A percentile compares a stretch with the other conserved stretches of the same genome.
phyloP scores from a whole-genome alignment of 2,329 filamentous ascomycete species.

The Didymella pinodella region DNA sequence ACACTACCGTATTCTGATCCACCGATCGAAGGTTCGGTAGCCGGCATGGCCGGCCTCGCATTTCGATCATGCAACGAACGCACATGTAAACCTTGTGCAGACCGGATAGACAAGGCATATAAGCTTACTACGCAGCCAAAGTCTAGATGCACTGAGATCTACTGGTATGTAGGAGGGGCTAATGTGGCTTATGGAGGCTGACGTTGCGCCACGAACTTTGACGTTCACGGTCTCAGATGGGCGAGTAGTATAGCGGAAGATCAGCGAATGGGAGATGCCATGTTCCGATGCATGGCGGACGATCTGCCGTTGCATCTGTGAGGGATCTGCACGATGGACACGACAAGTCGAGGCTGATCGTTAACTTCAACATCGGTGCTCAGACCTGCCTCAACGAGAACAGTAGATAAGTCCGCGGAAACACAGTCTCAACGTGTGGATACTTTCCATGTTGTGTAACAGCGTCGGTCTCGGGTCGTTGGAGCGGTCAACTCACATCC shows the following conservation, averaged over 20 bases:
- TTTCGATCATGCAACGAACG: neutral
- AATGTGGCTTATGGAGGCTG: neutral
- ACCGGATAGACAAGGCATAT: neutral
- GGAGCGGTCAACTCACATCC: neutral
- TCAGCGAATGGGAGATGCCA: neutral
- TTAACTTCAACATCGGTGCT: neutral
- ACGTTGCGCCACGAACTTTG: neutral
- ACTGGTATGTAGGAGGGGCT: no score
- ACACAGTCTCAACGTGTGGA: neutral
- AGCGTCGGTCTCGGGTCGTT: neutral
- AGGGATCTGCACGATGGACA: neutral
- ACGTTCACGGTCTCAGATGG: neutral
- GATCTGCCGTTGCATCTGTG: neutral
- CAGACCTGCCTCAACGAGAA: neutral
- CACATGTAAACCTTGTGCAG: neutral
- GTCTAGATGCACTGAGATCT: neutral
- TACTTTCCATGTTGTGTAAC: neutral
- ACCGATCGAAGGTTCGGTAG: neutral
- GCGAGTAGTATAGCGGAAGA: neutral
- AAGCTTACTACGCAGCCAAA: neutral
- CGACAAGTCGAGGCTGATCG: neutral
- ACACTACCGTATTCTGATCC: neutral
- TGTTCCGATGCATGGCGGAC: neutral
- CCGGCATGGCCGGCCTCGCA: neutral
- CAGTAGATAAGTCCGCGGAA: neutral